Evolutionary conservation across 1,139 yeast genomes (phyloP).

Genomic region (Torulaspora pretoriensis): DNA sequence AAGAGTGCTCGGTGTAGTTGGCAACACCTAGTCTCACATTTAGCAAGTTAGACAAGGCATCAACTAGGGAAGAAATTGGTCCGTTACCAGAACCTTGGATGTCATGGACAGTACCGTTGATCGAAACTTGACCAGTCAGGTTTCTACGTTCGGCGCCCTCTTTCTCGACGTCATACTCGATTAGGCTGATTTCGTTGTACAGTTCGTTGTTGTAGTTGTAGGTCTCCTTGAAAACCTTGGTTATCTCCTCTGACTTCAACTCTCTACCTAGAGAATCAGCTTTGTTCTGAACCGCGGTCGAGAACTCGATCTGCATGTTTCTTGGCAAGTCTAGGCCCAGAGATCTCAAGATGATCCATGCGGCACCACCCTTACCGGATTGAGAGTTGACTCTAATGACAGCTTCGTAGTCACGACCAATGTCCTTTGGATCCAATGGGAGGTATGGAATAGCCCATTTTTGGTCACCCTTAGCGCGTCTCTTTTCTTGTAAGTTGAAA

Average conservation of each 20-base stretch:
- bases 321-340: constrained; percentile 92
- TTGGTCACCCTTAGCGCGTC: constrained; percentile 43
- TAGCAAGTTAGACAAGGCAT: constrained; percentile 63
- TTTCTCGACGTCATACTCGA: constrained; percentile 48
- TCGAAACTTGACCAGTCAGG: constrained; percentile 46
- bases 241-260: constrained; percentile 70
- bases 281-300: constrained; percentile 71
- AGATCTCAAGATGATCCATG: constrained; percentile 88
- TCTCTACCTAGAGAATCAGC: constrained; percentile 88
- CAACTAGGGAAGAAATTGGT: constrained; percentile 85
- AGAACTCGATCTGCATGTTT: constrained; percentile 84
- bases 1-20: constrained; percentile 86
- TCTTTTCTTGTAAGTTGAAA: constrained; percentile 56
- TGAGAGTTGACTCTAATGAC: constrained; percentile 97
- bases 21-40: constrained; percentile 65
- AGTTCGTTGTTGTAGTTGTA: constrained; percentile 57
- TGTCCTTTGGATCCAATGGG: constrained; percentile 93
- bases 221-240: constrained; percentile 64
- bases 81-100: constrained; percentile 85
- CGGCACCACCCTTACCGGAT: constrained; percentile 98
- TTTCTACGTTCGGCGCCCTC: constrained; percentile 43
- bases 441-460: constrained; percentile 87
- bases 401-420: constrained; percentile 96
- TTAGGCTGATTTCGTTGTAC: constrained; percentile 38
- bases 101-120: constrained; percentile 45